Evolutionary conservation across 306 rosid genomes (phyloP), one percentile per base, ranked within the genome.

Genomic region (Cucurbita pepo): DNA sequence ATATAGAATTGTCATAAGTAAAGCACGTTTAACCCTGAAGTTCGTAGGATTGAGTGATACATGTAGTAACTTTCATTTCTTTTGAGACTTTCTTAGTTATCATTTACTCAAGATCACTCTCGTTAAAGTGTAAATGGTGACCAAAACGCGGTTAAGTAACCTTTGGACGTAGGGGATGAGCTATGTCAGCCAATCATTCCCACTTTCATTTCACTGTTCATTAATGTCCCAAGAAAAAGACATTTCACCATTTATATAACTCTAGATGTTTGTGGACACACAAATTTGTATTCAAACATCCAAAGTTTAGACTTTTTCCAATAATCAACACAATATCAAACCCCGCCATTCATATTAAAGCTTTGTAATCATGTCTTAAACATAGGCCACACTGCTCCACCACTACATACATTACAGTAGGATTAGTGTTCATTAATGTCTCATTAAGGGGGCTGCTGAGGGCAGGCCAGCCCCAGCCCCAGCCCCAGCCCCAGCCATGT

Each of bases 401-500:
- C 41, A 67, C 21, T 14, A 1, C 56, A 66, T 36, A 60, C 34
- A 47, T 48, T 13, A 56, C 34, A 30, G 0, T 30, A 30, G 34
- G 34, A 30, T 3, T 30, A 2, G 0, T 30, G 34, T 2, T 30
- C 34, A 30, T 30, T 30, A 30, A 30, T 30, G 34, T 30, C 3
- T 30, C 34, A 30, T 30, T 30, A 12, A 47, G 51, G 50, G 14
- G 50, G 52, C 15, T 47, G 52, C 52, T 47, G 13, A 48, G 72
- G 73, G 56, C 34, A 30, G 34, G 34, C 3, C 34, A 30, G 34
- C 34, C 34, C 73, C 73, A 67, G n/a, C 73, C 71, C 56, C 52
- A 64, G 71, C 71, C 71, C 73, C 73, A 67, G n/a, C 73, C 71
- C 56, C 52, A 64, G 71, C 71, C 71, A 65, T 65, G 71, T 43